Evolutionary conservation across 768 basidiomycete genomes (phyloP).

Genomic region (Podaxis pistillaris): DNA sequence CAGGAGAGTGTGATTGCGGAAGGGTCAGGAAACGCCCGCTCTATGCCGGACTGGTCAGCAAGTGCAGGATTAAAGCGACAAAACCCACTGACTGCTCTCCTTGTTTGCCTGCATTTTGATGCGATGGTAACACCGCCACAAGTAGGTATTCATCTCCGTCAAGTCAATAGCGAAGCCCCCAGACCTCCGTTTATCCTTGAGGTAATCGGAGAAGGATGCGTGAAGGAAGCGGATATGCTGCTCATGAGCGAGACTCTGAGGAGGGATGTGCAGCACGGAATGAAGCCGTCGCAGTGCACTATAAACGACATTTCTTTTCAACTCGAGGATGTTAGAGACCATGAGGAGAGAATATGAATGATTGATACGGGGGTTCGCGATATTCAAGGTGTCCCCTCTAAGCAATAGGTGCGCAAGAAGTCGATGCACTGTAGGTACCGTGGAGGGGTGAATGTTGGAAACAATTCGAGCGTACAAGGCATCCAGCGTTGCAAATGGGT

Average conservation of each 20-base stretch:
- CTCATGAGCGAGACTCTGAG: not conserved
- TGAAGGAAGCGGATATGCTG: not conserved
- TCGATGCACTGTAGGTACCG: not conserved
- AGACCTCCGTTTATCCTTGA: not conserved
- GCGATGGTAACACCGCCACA: not conserved
- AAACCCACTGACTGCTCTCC: not conserved
- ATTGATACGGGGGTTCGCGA: not conserved
- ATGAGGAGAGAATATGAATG: not conserved
- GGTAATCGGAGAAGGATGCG: not conserved
- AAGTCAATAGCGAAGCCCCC: not conserved
- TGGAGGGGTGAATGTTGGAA: not conserved
- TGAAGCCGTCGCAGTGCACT: not conserved
- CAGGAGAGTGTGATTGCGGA: no score
- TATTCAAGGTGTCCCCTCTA: not conserved
- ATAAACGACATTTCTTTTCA: not conserved
- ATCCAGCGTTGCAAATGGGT: not conserved
- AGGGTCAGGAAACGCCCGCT: no score
- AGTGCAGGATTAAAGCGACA: no score
- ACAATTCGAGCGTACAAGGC: not conserved
- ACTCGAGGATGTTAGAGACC: not conserved
- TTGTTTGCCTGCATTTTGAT: not conserved
- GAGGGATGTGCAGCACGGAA: not conserved
- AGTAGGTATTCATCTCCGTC: not conserved
- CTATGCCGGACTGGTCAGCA: no score
- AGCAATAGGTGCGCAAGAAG: not conserved